A percentile compares a stretch with the other conserved stretches of the same genome.
These are phyloP conservation scores for Recurvomyces mirabilis DNA, from an alignment of 495 filamentous ascomycete species.

Conservation along the genomic window DNA sequence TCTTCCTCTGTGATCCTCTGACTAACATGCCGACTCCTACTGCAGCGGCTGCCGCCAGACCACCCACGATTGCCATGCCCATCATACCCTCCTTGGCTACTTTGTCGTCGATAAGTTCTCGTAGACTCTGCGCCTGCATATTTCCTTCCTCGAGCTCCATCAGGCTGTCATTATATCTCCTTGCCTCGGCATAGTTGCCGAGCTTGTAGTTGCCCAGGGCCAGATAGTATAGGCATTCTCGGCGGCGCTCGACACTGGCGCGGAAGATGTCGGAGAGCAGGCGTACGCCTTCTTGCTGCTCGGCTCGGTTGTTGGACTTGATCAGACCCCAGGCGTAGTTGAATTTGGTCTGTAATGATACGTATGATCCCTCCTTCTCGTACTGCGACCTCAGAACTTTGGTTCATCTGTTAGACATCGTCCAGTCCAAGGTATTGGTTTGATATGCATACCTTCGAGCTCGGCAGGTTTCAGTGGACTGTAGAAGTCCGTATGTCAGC, in stretches of 20 bases:
- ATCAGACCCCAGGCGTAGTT: conserved; percentile 99
- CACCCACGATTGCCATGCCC: conserved; percentile 94
- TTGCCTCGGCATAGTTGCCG: conserved; percentile 89
- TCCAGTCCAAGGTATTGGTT: too few species aligned
- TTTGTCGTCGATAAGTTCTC: conserved; percentile 83
- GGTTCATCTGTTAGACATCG: too few species aligned
- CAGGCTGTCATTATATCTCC: conserved; percentile 85
- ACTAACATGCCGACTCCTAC: conserved; percentile 71
- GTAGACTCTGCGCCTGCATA: conserved; percentile 75
- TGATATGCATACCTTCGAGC: too few species aligned
- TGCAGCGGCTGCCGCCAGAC: conserved; percentile 85
- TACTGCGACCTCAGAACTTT: conserved; percentile 85
- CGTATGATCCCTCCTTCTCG: conserved; percentile 91
- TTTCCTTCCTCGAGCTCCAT: conserved; percentile 83
- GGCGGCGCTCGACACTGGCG: conserved; percentile 73
- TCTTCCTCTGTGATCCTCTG: conserved; percentile 49
- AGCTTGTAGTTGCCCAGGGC: conserved; percentile 96
- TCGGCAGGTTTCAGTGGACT: conserved; percentile 83
- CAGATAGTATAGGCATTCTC: conserved; percentile 96
- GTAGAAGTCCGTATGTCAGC: background rate
- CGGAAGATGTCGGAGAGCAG: conserved; percentile 96
- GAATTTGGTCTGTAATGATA: conserved; percentile 96
- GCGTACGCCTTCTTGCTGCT: conserved; percentile 91
- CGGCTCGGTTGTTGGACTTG: conserved; percentile 68
- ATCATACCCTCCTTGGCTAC: conserved; percentile 87